Evolutionary conservation across 768 basidiomycete species (phyloP).

Genomic region (Clitopilus hobsonii): DNA sequence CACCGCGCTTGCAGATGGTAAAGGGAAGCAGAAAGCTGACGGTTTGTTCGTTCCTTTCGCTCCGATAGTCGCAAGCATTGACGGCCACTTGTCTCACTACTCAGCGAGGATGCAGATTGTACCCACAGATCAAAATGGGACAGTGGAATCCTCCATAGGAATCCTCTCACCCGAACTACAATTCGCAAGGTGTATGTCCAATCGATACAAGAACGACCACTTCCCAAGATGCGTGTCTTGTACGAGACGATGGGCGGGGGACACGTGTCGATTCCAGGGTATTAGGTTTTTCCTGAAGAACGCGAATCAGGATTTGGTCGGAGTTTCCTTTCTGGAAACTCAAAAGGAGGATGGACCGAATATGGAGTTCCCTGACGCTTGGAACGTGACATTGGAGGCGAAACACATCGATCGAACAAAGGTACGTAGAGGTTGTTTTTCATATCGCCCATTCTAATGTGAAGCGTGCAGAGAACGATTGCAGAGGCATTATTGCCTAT

Average conservation of each 20-base stretch:
- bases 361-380: conserved; percentile 61
- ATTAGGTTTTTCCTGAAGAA: conserved; percentile 76
- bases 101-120: conserved; percentile 25
- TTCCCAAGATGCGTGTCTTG: conserved; percentile 83
- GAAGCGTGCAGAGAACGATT: conserved; percentile 48
- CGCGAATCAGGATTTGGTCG: conserved; percentile 49
- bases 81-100: background rate
- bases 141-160: conserved; percentile 20
- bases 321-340: conserved; percentile 66
- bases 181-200: conserved; percentile 81
- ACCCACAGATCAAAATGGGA: conserved; percentile 9
- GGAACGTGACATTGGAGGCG: conserved; percentile 56
- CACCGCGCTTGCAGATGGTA: conserved; percentile 28
- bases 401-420: conserved; percentile 56
- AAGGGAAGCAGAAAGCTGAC: conserved; percentile 40
- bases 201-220: conserved; percentile 63
- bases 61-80: background rate
- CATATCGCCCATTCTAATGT: background rate
- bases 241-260: conserved; percentile 83
- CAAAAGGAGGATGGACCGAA: conserved; percentile 51
- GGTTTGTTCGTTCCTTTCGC: conserved; percentile 20
- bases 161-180: conserved; percentile 63
- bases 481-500: conserved; percentile 65
- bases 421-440: too few relatives aligned
- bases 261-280: conserved; percentile 84